Evolutionary conservation across 2,329 filamentous ascomycete species (phyloP).

Genomic region (Fusarium proliferatum): DNA sequence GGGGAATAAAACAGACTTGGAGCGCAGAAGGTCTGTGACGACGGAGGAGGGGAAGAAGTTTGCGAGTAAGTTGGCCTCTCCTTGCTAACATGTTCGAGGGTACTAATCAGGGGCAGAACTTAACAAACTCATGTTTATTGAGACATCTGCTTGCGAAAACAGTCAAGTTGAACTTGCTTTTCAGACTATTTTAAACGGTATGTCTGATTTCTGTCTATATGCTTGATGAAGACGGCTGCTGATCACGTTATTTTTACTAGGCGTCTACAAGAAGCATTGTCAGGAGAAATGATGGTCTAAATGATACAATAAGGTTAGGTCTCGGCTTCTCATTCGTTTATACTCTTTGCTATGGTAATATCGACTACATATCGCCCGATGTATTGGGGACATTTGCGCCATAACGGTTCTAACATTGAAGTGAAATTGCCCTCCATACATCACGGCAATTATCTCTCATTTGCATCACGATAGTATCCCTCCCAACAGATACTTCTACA

Average conservation of each 20-base stretch:
- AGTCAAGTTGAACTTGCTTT: neutral
- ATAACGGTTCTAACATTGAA: too few species aligned
- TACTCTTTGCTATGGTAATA: too few species aligned
- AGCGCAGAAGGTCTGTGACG: neutral
- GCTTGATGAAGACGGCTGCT: fast-evolving
- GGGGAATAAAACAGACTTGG: conserved; percentile 7
- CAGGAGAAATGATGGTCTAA: too few species aligned
- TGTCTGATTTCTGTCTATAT: fast-evolving
- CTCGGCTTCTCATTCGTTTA: too few species aligned
- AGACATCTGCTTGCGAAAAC: neutral
- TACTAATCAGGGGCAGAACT: neutral
- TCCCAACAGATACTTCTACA: too few species aligned
- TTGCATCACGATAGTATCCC: too few species aligned
- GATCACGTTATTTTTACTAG: fast-evolving
- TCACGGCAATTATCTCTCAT: too few species aligned
- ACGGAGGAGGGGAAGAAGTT: neutral
- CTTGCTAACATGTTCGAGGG: fast-evolving
- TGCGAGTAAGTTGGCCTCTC: neutral
- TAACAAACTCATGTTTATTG: conserved; percentile 1
- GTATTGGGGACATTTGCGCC: too few species aligned
- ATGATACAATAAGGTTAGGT: too few species aligned
- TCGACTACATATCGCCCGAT: too few species aligned
- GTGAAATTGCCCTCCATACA: too few species aligned
- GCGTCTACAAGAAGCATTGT: neutral
- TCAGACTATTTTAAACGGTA: neutral